These are phyloP conservation scores for Eutrema yunnanense DNA, from an alignment of 345 rosid genomes.

Conservation along the genomic window DNA sequence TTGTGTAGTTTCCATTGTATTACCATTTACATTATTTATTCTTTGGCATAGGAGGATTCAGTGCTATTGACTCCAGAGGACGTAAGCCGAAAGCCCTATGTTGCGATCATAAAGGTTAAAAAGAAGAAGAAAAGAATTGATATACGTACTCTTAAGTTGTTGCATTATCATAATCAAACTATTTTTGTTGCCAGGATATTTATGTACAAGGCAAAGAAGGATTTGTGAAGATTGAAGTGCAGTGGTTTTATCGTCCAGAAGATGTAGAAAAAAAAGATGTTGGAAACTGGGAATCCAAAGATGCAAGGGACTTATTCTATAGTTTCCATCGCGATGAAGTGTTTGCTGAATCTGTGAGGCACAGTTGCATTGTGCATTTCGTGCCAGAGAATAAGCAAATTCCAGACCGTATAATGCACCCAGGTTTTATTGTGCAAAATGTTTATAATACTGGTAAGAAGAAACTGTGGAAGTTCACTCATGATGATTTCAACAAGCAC, in stretches of 20 bases:
- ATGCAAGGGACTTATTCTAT: conserved; percentile 68
- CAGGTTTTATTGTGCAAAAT: conserved; percentile 73
- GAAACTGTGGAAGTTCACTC: conserved; percentile 45
- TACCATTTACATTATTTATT: background rate
- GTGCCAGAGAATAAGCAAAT: conserved; percentile 68
- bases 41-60: conserved; percentile 57
- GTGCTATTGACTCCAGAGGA: conserved; percentile 65
- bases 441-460: conserved; percentile 44
- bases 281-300: conserved; percentile 55
- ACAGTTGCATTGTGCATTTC: conserved; percentile 72
- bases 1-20: background rate
- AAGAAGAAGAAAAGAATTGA: background rate
- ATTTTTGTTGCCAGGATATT: conserved; percentile 49
- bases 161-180: background rate
- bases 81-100: conserved; percentile 55
- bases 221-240: conserved; percentile 55
- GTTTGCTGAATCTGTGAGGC: conserved; percentile 83
- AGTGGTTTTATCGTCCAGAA: conserved; percentile 94
- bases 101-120: conserved; percentile 84
- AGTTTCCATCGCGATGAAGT: conserved; percentile 82
- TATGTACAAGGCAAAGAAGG: conserved; percentile 36
- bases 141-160: background rate
- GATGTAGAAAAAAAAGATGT: conserved; percentile 60
- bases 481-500: conserved; percentile 35
- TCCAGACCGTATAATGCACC: conserved; percentile 50